Evolutionary conservation across 371 early-diverging fungal genomes (phyloP), one percentile per base, ranked within the genome.

Genomic region (Mucor velutinosus): DNA sequence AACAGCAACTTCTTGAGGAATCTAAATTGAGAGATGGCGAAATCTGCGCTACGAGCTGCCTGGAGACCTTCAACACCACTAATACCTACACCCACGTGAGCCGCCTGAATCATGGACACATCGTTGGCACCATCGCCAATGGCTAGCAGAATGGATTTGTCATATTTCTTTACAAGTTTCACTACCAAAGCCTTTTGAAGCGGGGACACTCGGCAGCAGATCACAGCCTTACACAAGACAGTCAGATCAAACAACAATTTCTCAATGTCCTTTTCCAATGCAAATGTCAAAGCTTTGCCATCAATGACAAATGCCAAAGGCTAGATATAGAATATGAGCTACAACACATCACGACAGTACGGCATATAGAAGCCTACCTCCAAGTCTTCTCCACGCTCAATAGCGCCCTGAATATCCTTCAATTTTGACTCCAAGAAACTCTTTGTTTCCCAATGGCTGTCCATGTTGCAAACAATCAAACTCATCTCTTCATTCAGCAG

Each of bases 81-180:
- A 68, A 99, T 99, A 64, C 99, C 99, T 23, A 99, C 90, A 67
- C 94, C 93, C 0, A 99, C 96, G 74, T 98, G 96, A 7, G 99
- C 97, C 23, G 95, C 95, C 79, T 96, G 94, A 66, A 99, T 94
- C 99, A 99, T 99, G 27, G 93, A 89, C 6, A 99, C 97, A 78
- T 99, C 99, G 75, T 99, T 99, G 41, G 98, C 98, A 56, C 99
- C 99, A 79, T 99, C 99, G 47, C 99, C 99, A 61, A 97, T 96
- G 47, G 92, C 97, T 66, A 93, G 89, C 59, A 90, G 76, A 72
- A 91, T 93, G 11, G 94, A 89, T 62, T 84, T 91, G 49, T 80
- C 83, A 51, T 89, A 86, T 17, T 91, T 86, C 71, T 94, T 93
- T 33, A 98, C 94, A 35, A 94, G 79, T 72, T 92, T 92, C 30